Evolutionary conservation across 331 rosid species (phyloP).

Genomic region (Quercus lobata): DNA sequence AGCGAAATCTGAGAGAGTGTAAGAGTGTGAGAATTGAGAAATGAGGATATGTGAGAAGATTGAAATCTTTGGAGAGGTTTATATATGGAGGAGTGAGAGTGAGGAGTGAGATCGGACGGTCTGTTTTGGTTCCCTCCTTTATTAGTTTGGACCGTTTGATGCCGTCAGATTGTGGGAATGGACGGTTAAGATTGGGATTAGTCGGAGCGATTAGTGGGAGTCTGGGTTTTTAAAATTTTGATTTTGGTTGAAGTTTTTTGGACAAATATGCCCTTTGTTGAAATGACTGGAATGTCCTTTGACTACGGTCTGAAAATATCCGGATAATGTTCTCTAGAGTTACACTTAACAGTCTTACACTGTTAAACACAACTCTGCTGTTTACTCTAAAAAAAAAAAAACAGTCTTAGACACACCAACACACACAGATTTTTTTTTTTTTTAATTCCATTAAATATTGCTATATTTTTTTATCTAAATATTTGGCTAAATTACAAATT

Average conservation of each 20-base stretch:
- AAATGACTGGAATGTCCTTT: conserved; percentile 36
- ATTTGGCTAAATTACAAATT: rapidly evolving
- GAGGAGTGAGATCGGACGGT: conserved; percentile 12
- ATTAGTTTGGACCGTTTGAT: neutral
- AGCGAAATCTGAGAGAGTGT: neutral
- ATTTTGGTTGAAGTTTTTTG: neutral
- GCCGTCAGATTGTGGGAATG: conserved; percentile 27
- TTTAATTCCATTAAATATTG: too few relatives aligned
- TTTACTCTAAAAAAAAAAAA: too few relatives aligned
- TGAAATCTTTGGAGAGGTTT: neutral
- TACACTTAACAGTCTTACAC: too few relatives aligned
- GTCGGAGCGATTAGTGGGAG: neutral
- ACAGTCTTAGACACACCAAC: neutral
- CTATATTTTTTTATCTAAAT: too few relatives aligned
- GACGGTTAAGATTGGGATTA: conserved; percentile 29
- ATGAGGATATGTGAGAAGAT: neutral
- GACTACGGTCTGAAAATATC: neutral
- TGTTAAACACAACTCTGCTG: too few relatives aligned
- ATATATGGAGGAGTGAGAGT: conserved; percentile 13
- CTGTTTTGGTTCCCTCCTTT: conserved; percentile 27
- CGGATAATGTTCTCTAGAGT: too few relatives aligned
- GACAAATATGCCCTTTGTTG: conserved; percentile 28
- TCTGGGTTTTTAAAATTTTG: neutral
- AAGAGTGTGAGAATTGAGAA: neutral
- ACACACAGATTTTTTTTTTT: neutral